A percentile compares a stretch with the other conserved stretches of the same genome.
These are phyloP conservation scores for Apiotrichum gamsii DNA, from an alignment of 1,284 basidiomycete species.

Conservation along the genomic window DNA sequence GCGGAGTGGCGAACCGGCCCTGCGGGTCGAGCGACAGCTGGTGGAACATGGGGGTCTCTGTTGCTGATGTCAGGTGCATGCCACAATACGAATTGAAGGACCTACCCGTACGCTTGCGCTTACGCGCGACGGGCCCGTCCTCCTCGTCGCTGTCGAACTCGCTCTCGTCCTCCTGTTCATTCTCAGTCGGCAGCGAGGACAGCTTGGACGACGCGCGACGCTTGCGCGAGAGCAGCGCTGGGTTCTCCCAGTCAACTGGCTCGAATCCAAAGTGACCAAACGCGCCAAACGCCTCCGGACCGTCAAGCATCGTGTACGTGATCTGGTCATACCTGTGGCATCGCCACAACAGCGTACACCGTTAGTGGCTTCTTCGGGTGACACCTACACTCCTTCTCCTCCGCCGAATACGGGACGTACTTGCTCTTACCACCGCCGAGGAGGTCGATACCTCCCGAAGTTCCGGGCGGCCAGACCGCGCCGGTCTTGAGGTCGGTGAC, in stretches of 20 bases:
- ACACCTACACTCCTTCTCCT: no score
- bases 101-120: background rate
- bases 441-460: conserved; percentile 25
- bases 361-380: background rate
- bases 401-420: conserved; percentile 8
- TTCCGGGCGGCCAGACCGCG: conserved; percentile 1
- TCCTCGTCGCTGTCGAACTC: no score
- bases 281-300: no score
- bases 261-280: conserved; percentile 20
- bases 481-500: conserved; percentile 12
- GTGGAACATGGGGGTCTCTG: background rate
- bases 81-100: no score
- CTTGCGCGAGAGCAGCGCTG: conserved; percentile 15
- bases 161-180: no score
- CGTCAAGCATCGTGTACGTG: conserved; percentile 27
- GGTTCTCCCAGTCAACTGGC: conserved; percentile 34
- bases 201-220: conserved; percentile 28
- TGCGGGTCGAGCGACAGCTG: no score
- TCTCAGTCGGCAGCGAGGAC: background rate
- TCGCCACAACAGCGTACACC: no score
- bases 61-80: background rate
- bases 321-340: conserved; percentile 34
- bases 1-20: no score
- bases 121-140: background rate
- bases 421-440: conserved; percentile 30